Base-by-base conservation (phyloP, 345 rosid genomes). In the Noccaea bulbosa region DNA sequence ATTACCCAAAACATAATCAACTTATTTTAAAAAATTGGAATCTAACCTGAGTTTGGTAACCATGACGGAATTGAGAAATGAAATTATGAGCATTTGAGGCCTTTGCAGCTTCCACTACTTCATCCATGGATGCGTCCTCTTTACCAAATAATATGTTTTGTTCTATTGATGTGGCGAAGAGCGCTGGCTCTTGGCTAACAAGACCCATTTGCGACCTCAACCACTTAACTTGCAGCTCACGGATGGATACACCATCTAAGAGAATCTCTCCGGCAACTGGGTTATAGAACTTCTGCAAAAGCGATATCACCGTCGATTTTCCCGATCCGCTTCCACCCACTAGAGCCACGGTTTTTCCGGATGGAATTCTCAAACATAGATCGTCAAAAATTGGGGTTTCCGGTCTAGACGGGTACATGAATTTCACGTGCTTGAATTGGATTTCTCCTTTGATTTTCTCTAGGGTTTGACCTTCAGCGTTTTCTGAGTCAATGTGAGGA, bases 311-410 rank as follows among this genome's bases (percentile, higher is more conserved):
- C 0, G 96, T 90, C 69, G 96, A 90, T 80, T 92, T 92, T 11
- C 96, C 98, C 0, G 91, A 89, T 20, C 98, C 96, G 41, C 95
- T 90, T 34, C 93, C 89, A 5, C 98, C 98, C 2, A 92, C 95
- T 24, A 92, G 82, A 56, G 98, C 98, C 72, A 88, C 93, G 74
- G 91, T 90, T 71, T 87, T 90, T 14, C 98, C 91, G 2, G 88
- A 86, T 12, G 91, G 90, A 75, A 92, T 74, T 80, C 88, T 82
- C 45, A 92, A 72, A 81, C 62, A 86, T 11, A 92, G 47, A 69
- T 86, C 93, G 37, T 85, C 87, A 65, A 92, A 86, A 65, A 92
- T 85, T 0, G 77, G 64, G 2, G 87, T 82, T 70, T 88, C 91
- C 8, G 95, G 98, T 65, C 98, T 69, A 1, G 91, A 86, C 8